A percentile compares a stretch with the other conserved stretches of the same genome.
phyloP scores from a whole-genome alignment of 2,329 filamentous ascomycete species.

The Daldinia eschscholtzii region DNA sequence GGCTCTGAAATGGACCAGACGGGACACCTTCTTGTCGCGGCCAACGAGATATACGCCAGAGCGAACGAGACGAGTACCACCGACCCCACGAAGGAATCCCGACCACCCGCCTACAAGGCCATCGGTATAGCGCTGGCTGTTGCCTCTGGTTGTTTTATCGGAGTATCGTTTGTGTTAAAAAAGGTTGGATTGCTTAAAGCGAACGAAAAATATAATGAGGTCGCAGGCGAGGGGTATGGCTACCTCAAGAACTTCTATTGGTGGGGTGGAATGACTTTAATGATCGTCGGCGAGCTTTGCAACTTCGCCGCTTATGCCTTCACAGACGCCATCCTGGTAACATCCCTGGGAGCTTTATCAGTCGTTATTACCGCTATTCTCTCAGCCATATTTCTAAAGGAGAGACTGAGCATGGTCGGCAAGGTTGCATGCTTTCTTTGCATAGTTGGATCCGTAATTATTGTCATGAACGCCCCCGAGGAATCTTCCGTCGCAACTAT shows the following conservation, averaged over 20 bases:
- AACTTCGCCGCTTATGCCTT: slow-evolving; percentile 98
- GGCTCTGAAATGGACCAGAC: slow-evolving; percentile 55
- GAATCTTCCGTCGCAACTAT: slow-evolving; percentile 88
- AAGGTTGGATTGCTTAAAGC: slow-evolving; percentile 91
- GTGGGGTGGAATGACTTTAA: slow-evolving; percentile 96
- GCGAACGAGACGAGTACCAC: slow-evolving; percentile 54
- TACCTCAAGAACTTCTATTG: slow-evolving; percentile 96
- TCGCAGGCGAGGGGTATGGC: slow-evolving; percentile 94
- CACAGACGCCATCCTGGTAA: slow-evolving; percentile 95
- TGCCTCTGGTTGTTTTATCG: slow-evolving; percentile 91
- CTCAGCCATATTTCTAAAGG: slow-evolving; percentile 95
- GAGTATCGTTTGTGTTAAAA: slow-evolving; percentile 94
- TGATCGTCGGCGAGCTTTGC: slow-evolving; percentile 96
- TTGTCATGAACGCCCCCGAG: slow-evolving; percentile 91
- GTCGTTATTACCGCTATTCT: slow-evolving; percentile 93
- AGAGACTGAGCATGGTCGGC: slow-evolving; percentile 93
- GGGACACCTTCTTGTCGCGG: slow-evolving; percentile 53
- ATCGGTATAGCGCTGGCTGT: slow-evolving; percentile 89
- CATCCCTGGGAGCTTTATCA: slow-evolving; percentile 88
- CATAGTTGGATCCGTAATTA: slow-evolving; percentile 91
- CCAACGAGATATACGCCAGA: slow-evolving; percentile 58
- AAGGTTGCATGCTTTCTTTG: slow-evolving; percentile 97
- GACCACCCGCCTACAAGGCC: slow-evolving; percentile 77
- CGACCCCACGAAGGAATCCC: slow-evolving; percentile 46
- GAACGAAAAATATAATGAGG: slow-evolving; percentile 96